phyloP scores from a whole-genome alignment of 148 eudicot genomes.

The Amaranthus palmeri region DNA sequence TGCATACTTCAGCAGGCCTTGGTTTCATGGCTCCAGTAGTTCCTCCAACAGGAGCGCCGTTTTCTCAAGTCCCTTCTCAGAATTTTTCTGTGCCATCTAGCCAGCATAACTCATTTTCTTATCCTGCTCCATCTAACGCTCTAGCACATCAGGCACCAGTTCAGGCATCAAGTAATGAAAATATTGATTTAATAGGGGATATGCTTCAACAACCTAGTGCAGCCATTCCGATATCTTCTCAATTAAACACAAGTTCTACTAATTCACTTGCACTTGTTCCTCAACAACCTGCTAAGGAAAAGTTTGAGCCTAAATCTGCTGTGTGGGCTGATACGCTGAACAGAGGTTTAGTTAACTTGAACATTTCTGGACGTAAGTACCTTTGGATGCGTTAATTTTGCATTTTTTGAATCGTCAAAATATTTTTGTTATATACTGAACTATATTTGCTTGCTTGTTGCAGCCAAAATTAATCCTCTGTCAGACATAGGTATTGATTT shows the following conservation, averaged over 20 bases:
- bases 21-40: conserved; percentile 36
- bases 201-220: conserved; percentile 36
- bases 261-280: conserved; percentile 51
- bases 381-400: background rate
- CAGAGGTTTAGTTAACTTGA: conserved; percentile 83
- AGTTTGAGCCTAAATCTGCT: conserved; percentile 83
- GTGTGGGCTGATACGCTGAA: conserved; percentile 96
- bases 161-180: conserved; percentile 26
- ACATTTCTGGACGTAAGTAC: conserved; percentile 89
- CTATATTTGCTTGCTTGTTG: conserved; percentile 22
- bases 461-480: conserved; percentile 88
- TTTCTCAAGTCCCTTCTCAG: conserved; percentile 38
- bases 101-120: conserved; percentile 35
- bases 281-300: conserved; percentile 55
- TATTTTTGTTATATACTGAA: conserved; percentile 8
- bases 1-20: conserved; percentile 10
- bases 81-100: conserved; percentile 27
- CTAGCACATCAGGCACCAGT: conserved; percentile 25
- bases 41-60: conserved; percentile 24
- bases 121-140: conserved; percentile 23
- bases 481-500: conserved; percentile 88
- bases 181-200: conserved; percentile 25
- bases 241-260: conserved; percentile 36
- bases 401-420: background rate
- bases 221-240: conserved; percentile 28